Evolutionary conservation across 2,329 filamentous ascomycete genomes (phyloP).

Genomic region (Aspergillus pseudoviridinutans): DNA sequence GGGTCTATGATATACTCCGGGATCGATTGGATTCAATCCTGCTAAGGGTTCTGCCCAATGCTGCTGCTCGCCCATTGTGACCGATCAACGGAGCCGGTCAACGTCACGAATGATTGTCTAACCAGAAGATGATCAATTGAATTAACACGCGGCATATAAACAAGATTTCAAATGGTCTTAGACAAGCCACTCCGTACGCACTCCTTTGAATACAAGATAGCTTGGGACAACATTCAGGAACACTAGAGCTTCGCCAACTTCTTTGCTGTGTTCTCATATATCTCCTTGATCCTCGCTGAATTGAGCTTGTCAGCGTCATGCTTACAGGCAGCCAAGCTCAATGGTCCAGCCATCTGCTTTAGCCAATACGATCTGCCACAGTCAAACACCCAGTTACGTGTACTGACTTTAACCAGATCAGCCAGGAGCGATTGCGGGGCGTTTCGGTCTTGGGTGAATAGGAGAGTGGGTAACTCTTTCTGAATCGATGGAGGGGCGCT

Average conservation of each 20-base stretch:
- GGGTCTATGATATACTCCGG: constrained; percentile 16
- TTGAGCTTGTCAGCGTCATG: constrained; percentile 23
- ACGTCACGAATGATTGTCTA: neutral
- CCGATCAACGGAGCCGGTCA: neutral
- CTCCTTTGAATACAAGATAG: neutral
- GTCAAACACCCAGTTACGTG: constrained; percentile 31
- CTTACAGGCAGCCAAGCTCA: constrained; percentile 24
- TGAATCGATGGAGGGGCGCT: constrained; percentile 20
- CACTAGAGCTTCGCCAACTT: constrained; percentile 19
- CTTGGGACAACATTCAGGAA: neutral
- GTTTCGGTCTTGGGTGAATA: constrained; percentile 26
- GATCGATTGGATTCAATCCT: neutral
- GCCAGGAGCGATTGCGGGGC: constrained; percentile 27
- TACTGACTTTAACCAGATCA: constrained; percentile 29
- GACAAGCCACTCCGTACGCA: neutral
- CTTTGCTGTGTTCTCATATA: constrained; percentile 15
- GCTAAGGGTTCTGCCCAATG: neutral
- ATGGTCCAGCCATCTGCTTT: constrained; percentile 25
- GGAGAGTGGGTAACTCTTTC: constrained; percentile 20
- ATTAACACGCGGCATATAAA: neutral
- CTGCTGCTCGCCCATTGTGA: neutral
- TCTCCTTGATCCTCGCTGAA: constrained; percentile 15
- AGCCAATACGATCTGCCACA: constrained; percentile 32
- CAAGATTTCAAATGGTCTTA: neutral
- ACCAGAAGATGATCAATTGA: neutral